Evolutionary conservation across 2,329 filamentous ascomycete species (phyloP), one percentile per base, ranked within the genome.

Genomic region (Diaporthe vexans): DNA sequence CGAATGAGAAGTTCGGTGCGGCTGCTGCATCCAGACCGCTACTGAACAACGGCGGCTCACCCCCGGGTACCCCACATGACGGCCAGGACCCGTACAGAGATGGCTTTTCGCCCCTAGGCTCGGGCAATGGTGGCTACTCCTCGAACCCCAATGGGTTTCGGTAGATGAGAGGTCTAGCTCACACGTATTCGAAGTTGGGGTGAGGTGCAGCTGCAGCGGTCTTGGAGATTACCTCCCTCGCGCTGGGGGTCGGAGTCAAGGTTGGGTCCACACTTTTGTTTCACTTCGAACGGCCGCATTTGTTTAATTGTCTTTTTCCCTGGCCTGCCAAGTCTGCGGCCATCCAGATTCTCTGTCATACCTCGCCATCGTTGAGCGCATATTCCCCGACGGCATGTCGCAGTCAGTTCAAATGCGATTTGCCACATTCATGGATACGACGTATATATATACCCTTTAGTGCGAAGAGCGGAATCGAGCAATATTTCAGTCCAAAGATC

Each of bases 71-170:
- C 3, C 74, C 74, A 35, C 57, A 72, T 48, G 43, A 51, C 5
- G 69, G 69, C 15, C 69, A 52, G 35, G 68, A 74, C 26, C 74
- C 74, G 4, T 75, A 75, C 37, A 68, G 59, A 17, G 74, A 75
- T 71, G 68, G 74, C 29, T 75, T 75, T 59, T 75, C 74, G 46
- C 67, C 74, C 46, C 29, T 75, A n/a, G 73, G 63, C 15, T 51
- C 61, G 48, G 56, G 70, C 21, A 46, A 26, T 11, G 29, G 57
- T n/a, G 61, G 58, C 52, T 73, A 35, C 33, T 73, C 67, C 33
- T 68, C 59, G 26, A 70, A 59, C 54, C 40, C 19, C n/a, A 54
- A 59, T 15, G 72, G 43, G 11, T 69, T 51, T 29, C 70, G 70
- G 56, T 54, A 63, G 57, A 72, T 37, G 46, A 67, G 7, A 52